Base-by-base conservation (phyloP, 768 basidiomycete species). In the Sporobolomyces pararoseus region DNA sequence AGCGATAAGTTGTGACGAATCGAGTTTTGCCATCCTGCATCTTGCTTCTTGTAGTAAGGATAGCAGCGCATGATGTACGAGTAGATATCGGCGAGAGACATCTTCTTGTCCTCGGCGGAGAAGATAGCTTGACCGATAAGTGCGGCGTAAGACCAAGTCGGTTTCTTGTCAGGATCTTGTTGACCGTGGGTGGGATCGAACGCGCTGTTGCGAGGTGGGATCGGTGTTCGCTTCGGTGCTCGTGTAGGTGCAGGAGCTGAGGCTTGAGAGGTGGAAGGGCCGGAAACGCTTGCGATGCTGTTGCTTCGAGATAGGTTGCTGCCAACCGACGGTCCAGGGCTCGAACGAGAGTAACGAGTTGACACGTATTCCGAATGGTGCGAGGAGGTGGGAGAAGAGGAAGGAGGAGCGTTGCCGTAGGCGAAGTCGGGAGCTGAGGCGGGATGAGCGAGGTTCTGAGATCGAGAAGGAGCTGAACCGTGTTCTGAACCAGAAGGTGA, bases 11-110 rank as follows among this genome's bases (percentile, higher is more conserved):
- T 93, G 80, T 98, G 94, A n/a, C 95, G 86, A 68, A 98, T 91
- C 64, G 91, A 94, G 80, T 96, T 96, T 86, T 94, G 93, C 95
- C 95, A 98, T 9, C 92, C 95, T 5, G 88, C 85, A 76, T 97
- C 93, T 27, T 89, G 88, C 66, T 89, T 88, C 80, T 91, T 91
- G 81, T 91, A 99, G 78, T 88, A 87, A 10, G 96, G 94, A 80
- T 92, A 94, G 13, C 90, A 90, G 49, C 89, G 89, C 53, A 90
- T 91, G 76, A 99, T 94, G 85, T 86, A 99, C 78, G 90, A 88
- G 77, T 98, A 98, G 72, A 99, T 96, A 78, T 98, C 92, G 78
- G 94, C 90, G 31, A 98, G 83, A 3, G 91, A 91, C 60, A 97
- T 86, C 61, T 89, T 87, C 75, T 89, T 88, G 34, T 88, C 85